These are phyloP conservation scores for Fraxinus pennsylvanica DNA, from an alignment of 257 asterid species.

Conservation along the genomic window DNA sequence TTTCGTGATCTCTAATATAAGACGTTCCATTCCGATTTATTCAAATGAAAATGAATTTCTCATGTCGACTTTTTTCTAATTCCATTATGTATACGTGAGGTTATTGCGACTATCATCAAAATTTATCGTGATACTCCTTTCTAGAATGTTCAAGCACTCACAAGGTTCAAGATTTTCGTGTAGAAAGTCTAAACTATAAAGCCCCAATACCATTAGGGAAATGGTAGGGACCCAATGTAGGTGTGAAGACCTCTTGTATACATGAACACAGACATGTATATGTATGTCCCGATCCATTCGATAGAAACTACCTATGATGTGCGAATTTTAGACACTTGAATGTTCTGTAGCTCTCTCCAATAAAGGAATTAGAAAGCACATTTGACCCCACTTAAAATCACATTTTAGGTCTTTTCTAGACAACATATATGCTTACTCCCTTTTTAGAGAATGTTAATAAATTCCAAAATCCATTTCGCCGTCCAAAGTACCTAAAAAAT, in stretches of 20 bases:
- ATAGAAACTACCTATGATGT: not conserved
- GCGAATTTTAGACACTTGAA: not conserved
- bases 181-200: not conserved
- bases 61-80: no score
- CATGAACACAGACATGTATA: not conserved
- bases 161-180: not conserved
- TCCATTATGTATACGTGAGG: no score
- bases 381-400: not conserved
- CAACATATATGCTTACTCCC: not conserved
- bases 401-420: not conserved
- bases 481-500: not conserved
- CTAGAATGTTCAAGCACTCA: not conserved
- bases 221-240: not conserved
- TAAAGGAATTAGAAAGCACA: not conserved
- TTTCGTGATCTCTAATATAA: not conserved
- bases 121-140: no score
- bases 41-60: no score
- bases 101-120: not conserved
- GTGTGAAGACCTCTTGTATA: not conserved
- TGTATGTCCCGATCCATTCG: not conserved
- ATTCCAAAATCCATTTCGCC: no score
- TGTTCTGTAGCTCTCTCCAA: not conserved
- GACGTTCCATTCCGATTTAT: no score
- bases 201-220: not conserved
- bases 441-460: no score